Evolutionary conservation across 2,329 filamentous ascomycete species (phyloP).

Genomic region (Chaetomiaceae sp.): DNA sequence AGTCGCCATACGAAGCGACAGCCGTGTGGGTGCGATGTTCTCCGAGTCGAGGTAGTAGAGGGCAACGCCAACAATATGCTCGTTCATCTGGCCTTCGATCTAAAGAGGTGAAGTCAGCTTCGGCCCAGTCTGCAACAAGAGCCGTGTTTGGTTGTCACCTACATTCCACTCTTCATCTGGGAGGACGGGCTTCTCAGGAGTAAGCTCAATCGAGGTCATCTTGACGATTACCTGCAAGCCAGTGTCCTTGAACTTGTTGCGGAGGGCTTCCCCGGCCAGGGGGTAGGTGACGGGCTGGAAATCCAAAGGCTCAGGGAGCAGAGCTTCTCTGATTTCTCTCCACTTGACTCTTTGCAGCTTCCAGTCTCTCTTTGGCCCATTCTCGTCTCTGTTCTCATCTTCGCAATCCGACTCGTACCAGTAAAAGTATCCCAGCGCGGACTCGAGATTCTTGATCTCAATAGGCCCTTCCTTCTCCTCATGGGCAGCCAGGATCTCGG

Average conservation of each 20-base stretch:
- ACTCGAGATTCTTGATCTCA: conserved; percentile 10
- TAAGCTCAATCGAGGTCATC: conserved; percentile 54
- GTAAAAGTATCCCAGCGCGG: too few relatives aligned
- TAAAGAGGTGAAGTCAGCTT: conserved; percentile 24
- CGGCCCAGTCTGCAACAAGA: too few relatives aligned
- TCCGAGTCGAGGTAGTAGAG: conserved; percentile 50
- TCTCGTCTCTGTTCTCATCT: conserved; percentile 13
- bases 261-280: conserved; percentile 17
- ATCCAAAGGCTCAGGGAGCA: conserved; percentile 15
- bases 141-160: conserved; percentile 3
- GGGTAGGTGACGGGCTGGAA: conserved; percentile 21
- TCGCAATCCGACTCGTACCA: conserved; percentile 16
- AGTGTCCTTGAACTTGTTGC: conserved; percentile 28
- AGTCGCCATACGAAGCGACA: conserved; percentile 40
- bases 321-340: conserved; percentile 14
- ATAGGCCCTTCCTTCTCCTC: conserved; percentile 16
- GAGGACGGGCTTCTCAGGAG: conserved; percentile 49
- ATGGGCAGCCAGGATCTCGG: not conserved
- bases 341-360: conserved; percentile 15
- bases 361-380: conserved; percentile 18
- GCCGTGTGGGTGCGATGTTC: conserved; percentile 42
- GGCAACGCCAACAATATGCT: conserved; percentile 51
- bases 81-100: conserved; percentile 45
- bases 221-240: conserved; percentile 61
- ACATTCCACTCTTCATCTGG: conserved; percentile 45